Evolutionary conservation across 2,329 filamentous ascomycete genomes (phyloP), one percentile per base, ranked within the genome.

Genomic region (Fusarium sororula): DNA sequence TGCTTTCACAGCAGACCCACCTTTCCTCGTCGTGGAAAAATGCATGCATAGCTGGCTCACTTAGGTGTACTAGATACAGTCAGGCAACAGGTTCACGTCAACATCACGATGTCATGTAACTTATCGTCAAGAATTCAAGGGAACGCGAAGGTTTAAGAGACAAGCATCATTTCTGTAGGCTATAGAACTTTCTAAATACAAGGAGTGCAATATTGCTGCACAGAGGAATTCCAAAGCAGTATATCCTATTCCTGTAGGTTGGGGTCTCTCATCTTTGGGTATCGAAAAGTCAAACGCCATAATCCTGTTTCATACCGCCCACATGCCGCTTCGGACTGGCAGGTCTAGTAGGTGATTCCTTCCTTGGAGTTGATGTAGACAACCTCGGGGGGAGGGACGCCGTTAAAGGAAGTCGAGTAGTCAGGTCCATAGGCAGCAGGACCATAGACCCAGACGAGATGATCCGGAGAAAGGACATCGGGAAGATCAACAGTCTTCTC

Each of bases 1-100:
- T 17, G 5, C 0, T 6, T 24, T 1, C 0, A 10, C 9, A 4
- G 0, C 2, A 10, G 41, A 42, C 41, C 41, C 22, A n/a, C 39
- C 22, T 12, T 39, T 39, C 22, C 3, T 14, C 39, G 12, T n/a
- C 12, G 1, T 14, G 24, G 32, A 35, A 3, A 35, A n/a, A 35
- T 35, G 6, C 32, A 35, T 35, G 32, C 2, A 2, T 0, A 3
- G 32, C 32, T 1, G 32, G 32, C 6, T 35, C 32, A 35, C 32
- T 8, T 1, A 35, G 6, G 32, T 35, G 32, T 35, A 35, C 6
- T 3, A 32, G 6, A 15, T 32, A 32, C 32, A 8, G 32, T 35
- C 32, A 35, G 32, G 32, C 2, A 35, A 35, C 32, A 35, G 32
- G 32, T 9, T 35, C 32, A 35, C 32, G 32, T 35, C 32, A n/a